phyloP scores from a whole-genome alignment of 139 green algal species.

The Closterium sp. region DNA sequence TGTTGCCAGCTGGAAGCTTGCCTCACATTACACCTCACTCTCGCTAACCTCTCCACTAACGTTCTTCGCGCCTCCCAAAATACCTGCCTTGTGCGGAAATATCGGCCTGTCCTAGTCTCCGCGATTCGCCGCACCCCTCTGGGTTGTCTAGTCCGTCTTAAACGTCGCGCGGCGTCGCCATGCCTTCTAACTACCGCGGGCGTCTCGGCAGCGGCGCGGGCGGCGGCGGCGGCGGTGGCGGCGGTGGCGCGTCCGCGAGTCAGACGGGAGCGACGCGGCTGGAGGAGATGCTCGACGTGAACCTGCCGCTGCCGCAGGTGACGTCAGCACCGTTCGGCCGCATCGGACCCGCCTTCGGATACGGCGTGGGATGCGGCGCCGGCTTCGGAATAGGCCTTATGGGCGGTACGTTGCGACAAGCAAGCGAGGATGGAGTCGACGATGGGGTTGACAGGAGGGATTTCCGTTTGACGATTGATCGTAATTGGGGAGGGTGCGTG shows the following conservation, averaged over 20 bases:
- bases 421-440: too few species aligned
- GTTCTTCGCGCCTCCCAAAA: neutral
- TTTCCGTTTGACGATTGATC: too few species aligned
- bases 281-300: neutral
- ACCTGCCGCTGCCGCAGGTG: neutral
- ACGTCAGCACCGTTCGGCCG: neutral
- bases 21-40: neutral
- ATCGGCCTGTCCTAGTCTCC: neutral
- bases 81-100: neutral
- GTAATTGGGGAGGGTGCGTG: too few species aligned
- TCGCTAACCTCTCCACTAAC: too few species aligned
- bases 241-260: too few species aligned
- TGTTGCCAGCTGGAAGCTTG: neutral
- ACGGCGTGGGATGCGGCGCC: conserved; percentile 8
- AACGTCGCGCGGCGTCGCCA: neutral
- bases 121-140: neutral
- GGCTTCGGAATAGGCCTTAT: neutral
- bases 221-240: too few species aligned
- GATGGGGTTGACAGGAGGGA: too few species aligned
- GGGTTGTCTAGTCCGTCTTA: neutral
- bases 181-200: neutral
- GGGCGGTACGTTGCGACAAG: too few species aligned
- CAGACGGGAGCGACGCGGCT: neutral
- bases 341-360: conserved; percentile 13
- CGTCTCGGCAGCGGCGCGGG: neutral